Percentiles rank a stretch among this genome's conserved stretches.
phyloP scores from a whole-genome alignment of 768 basidiomycete species.

The Glaciozyma antarctica region DNA sequence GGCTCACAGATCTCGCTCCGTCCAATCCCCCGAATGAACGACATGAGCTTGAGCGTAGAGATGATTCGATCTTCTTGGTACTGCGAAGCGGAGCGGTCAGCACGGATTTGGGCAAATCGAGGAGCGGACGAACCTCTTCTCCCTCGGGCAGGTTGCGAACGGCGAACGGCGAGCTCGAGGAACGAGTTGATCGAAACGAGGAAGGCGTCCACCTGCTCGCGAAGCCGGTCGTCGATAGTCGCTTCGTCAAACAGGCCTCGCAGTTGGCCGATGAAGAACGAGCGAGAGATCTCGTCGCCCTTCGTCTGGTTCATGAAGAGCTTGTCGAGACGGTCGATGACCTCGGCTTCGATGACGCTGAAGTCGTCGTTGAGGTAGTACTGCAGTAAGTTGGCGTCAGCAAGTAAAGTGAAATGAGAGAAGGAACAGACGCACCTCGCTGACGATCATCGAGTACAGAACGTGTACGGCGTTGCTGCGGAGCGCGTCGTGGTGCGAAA shows the following conservation, averaged over 20 bases:
- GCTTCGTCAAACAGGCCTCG: conserved; percentile 79
- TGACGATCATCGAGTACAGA: conserved; percentile 88
- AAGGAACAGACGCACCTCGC: conserved; percentile 19
- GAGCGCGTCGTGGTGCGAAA: conserved; percentile 88
- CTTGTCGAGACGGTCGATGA: conserved; percentile 80
- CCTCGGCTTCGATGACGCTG: conserved; percentile 78
- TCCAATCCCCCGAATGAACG: conserved; percentile 78
- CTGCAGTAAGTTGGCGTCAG: conserved; percentile 41
- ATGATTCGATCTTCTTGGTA: conserved; percentile 90
- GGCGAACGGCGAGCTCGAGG: conserved; percentile 75
- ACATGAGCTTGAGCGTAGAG: conserved; percentile 55
- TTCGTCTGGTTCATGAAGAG: conserved; percentile 86
- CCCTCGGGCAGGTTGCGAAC: conserved; percentile 83
- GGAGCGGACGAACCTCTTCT: conserved; percentile 49
- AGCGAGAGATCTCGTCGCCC: conserved; percentile 49
- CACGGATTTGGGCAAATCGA: background rate
- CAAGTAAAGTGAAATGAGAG: too few species aligned
- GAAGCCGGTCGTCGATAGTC: conserved; percentile 67
- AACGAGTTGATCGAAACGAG: conserved; percentile 84
- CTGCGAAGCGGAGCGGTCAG: background rate
- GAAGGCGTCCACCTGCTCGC: conserved; percentile 67
- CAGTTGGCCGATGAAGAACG: conserved; percentile 85
- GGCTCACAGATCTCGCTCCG: conserved; percentile 68
- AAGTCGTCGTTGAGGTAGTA: conserved; percentile 77
- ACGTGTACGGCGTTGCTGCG: conserved; percentile 84